Evolutionary conservation across 192 early-diverging fungal species (phyloP).

Genomic region (Coemansia furcata): DNA sequence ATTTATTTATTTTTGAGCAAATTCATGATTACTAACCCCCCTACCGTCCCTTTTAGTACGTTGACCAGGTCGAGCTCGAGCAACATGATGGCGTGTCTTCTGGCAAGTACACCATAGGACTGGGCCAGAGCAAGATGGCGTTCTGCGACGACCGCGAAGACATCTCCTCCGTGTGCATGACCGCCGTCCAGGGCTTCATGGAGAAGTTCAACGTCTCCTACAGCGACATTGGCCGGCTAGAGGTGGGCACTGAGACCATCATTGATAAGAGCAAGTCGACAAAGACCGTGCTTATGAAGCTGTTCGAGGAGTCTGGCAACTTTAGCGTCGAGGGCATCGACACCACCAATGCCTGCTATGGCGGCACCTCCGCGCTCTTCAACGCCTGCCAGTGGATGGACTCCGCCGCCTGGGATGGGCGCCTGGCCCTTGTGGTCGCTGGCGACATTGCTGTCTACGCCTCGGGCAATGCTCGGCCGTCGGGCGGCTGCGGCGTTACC

Average conservation of each 20-base stretch:
- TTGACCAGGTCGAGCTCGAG: slow-evolving; percentile 58
- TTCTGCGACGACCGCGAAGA: slow-evolving; percentile 93
- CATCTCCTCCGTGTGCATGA: slow-evolving; percentile 48
- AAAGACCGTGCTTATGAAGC: slow-evolving; percentile 94
- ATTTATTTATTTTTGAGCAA: too few species aligned
- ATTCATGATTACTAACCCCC: background rate
- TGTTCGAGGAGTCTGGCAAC: slow-evolving; percentile 90
- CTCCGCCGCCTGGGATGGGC: slow-evolving; percentile 91
- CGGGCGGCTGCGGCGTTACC: slow-evolving; percentile 88
- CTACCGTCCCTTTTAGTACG: slow-evolving; percentile 20
- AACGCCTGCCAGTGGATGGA: slow-evolving; percentile 98
- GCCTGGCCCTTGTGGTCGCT: slow-evolving; percentile 83
- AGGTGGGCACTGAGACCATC: slow-evolving; percentile 98
- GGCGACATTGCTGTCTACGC: slow-evolving; percentile 98
- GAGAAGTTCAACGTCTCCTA: slow-evolving; percentile 89
- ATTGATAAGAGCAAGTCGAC: slow-evolving; percentile 99
- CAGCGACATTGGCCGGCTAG: slow-evolving; percentile 87
- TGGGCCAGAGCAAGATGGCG: slow-evolving; percentile 94
- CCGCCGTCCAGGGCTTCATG: slow-evolving; percentile 86
- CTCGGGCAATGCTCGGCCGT: slow-evolving; percentile 85
- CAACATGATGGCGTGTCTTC: slow-evolving; percentile 87
- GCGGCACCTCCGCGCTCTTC: slow-evolving; percentile 94
- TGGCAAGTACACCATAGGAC: slow-evolving; percentile 98
- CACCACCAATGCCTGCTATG: slow-evolving; percentile 99
- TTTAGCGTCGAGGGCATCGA: slow-evolving; percentile 94